A percentile compares a stretch with the other conserved stretches of the same genome.
Conservation (phyloP, 768 basidiomycete species). For the Tylopilus rubrobrunneus region DNA sequence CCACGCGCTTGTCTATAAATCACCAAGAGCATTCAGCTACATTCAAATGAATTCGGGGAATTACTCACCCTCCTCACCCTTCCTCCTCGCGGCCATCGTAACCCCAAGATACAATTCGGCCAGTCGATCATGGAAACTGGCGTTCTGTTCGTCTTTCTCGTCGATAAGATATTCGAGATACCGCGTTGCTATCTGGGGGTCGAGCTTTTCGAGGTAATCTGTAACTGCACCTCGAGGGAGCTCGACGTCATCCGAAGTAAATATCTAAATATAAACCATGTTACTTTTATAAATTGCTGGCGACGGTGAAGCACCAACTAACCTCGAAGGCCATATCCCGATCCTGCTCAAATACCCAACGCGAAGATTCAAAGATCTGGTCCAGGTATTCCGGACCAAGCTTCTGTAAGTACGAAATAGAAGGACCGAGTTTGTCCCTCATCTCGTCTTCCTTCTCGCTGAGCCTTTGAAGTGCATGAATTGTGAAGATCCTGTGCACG, state of each 20-base stretch:
- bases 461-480: slow-evolving; percentile 45
- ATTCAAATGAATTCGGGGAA: not conserved
- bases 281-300: not conserved
- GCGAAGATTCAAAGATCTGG: slow-evolving; percentile 76
- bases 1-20: slow-evolving; percentile 43
- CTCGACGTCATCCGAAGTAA: slow-evolving; percentile 92
- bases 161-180: slow-evolving; percentile 86
- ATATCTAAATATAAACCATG: slow-evolving; percentile 55
- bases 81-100: slow-evolving; percentile 55
- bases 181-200: slow-evolving; percentile 62
- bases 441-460: slow-evolving; percentile 73
- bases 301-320: not conserved
- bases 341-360: slow-evolving; percentile 83
- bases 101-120: slow-evolving; percentile 81
- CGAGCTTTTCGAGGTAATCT: slow-evolving; percentile 71
- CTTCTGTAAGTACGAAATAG: slow-evolving; percentile 87
- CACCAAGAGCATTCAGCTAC: not conserved
- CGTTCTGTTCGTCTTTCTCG: slow-evolving; percentile 62
- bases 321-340: slow-evolving; percentile 76
- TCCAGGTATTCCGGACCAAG: slow-evolving; percentile 78
- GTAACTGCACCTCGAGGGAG: slow-evolving; percentile 76
- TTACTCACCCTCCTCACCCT: slow-evolving; percentile 52
- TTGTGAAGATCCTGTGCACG: not conserved
- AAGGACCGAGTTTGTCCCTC: slow-evolving; percentile 77
- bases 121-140: slow-evolving; percentile 82